Percentiles rank a stretch among this genome's conserved stretches.
Evolutionary conservation across 371 early-diverging fungal species (phyloP).

Genomic region (Rhizomucor pusillus): DNA sequence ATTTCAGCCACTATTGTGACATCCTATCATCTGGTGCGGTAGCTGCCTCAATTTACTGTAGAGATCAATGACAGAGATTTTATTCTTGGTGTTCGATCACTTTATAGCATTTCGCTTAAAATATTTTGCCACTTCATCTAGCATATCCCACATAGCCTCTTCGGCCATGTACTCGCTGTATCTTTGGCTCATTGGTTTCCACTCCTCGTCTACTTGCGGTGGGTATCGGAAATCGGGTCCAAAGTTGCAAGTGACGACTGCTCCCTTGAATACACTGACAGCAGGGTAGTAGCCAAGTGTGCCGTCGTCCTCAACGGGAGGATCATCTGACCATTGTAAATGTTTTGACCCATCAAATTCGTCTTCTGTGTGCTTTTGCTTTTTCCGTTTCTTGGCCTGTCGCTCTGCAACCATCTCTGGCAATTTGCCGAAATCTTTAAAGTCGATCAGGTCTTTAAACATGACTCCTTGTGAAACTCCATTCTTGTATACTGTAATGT

Average conservation of each 20-base stretch:
- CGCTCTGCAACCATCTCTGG: slow-evolving; percentile 38
- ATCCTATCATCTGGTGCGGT: too few relatives aligned
- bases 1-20: too few relatives aligned
- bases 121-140: slow-evolving; percentile 59
- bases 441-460: slow-evolving; percentile 59
- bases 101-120: slow-evolving; percentile 11
- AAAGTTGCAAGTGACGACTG: slow-evolving; percentile 64
- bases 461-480: slow-evolving; percentile 64
- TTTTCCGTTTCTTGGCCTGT: slow-evolving; percentile 38
- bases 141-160: slow-evolving; percentile 63
- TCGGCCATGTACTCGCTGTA: slow-evolving; percentile 64
- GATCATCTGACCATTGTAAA: slow-evolving; percentile 49
- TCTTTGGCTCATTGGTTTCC: slow-evolving; percentile 61
- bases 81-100: too few relatives aligned
- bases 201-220: slow-evolving; percentile 51
- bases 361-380: slow-evolving; percentile 32
- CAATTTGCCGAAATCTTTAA: slow-evolving; percentile 46
- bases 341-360: slow-evolving; percentile 30
- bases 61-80: too few relatives aligned
- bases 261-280: slow-evolving; percentile 65
- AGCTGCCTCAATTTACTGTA: too few relatives aligned
- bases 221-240: slow-evolving; percentile 66
- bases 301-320: slow-evolving; percentile 63
- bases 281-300: slow-evolving; percentile 70
- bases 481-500: slow-evolving; percentile 65